Evolutionary conservation across 1,284 basidiomycete species (phyloP).

Genomic region (Trichosporon inkin): DNA sequence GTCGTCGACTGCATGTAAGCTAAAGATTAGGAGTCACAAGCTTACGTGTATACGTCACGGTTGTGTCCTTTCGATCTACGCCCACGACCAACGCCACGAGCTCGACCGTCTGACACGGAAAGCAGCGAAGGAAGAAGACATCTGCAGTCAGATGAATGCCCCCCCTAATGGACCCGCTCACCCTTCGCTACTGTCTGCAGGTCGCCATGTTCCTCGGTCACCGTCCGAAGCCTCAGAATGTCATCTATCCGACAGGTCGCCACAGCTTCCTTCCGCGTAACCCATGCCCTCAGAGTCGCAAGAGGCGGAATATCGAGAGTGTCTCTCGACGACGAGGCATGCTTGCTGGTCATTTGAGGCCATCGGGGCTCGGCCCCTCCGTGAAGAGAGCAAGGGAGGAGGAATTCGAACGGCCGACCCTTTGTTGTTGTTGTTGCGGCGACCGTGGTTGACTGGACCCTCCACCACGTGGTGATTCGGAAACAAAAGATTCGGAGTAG

Average conservation of each 20-base stretch:
- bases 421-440: constrained; percentile 6
- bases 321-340: constrained; percentile 14
- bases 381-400: background rate
- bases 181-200: constrained; percentile 16
- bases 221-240: constrained; percentile 28
- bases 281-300: constrained; percentile 32
- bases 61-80: constrained; percentile 37
- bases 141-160: constrained; percentile 23
- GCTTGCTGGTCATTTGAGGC: constrained; percentile 6
- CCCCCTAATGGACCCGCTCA: background rate
- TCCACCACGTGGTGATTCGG: constrained; percentile 10
- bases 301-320: constrained; percentile 23
- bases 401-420: background rate
- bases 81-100: constrained; percentile 45
- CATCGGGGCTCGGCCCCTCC: background rate
- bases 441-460: background rate
- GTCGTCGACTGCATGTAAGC: constrained; percentile 2
- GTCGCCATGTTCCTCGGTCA: constrained; percentile 9
- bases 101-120: constrained; percentile 40
- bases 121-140: constrained; percentile 37
- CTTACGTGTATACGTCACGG: constrained; percentile 32
- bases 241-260: constrained; percentile 39
- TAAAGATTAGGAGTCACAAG: background rate
- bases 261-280: constrained; percentile 24
- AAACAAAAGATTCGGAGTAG: constrained; percentile 13